phyloP scores from a whole-genome alignment of 331 rosid species.

The Pyracantha coccinea region DNA sequence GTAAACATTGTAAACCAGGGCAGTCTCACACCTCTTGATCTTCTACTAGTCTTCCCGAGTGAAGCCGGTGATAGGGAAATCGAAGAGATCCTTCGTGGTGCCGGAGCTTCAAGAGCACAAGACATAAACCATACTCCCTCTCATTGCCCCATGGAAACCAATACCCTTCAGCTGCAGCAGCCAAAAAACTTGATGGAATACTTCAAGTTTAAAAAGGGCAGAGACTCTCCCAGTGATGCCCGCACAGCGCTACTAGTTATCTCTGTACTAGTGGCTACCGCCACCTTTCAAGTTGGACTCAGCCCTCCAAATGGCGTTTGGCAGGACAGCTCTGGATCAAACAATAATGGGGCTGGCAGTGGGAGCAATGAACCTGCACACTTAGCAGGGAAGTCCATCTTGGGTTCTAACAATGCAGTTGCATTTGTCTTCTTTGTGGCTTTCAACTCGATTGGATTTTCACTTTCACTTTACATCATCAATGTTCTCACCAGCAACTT shows the following conservation, averaged over 20 bases:
- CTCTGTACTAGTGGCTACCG: slow-evolving; percentile 17
- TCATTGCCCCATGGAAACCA: neutral
- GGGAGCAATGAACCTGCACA: neutral
- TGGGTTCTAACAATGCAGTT: slow-evolving; percentile 1
- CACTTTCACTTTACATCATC: slow-evolving; percentile 18
- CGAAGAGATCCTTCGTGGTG: neutral
- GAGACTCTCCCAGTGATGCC: slow-evolving; percentile 28
- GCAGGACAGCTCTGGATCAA: slow-evolving; percentile 6
- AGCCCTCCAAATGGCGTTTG: slow-evolving; percentile 26
- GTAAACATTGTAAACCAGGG: slow-evolving; percentile 12
- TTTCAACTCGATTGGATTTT: slow-evolving; percentile 22
- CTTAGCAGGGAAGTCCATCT: slow-evolving; percentile 1
- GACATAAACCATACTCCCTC: neutral
- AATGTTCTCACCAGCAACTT: slow-evolving; percentile 16
- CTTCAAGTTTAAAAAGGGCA: slow-evolving; percentile 27
- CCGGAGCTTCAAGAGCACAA: slow-evolving; percentile 11
- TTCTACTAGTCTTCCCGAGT: slow-evolving; percentile 20
- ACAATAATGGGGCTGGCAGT: neutral
- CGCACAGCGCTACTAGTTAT: slow-evolving; percentile 15
- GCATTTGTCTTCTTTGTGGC: neutral
- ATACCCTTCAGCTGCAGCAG: neutral
- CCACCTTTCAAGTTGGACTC: slow-evolving; percentile 21
- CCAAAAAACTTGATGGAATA: slow-evolving; percentile 5
- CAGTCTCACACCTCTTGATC: slow-evolving; percentile 22
- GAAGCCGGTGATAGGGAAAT: slow-evolving; percentile 30